Evolutionary conservation across 2,329 filamentous ascomycete species (phyloP), one percentile per base, ranked within the genome.

Genomic region (Claviceps spartinae): DNA sequence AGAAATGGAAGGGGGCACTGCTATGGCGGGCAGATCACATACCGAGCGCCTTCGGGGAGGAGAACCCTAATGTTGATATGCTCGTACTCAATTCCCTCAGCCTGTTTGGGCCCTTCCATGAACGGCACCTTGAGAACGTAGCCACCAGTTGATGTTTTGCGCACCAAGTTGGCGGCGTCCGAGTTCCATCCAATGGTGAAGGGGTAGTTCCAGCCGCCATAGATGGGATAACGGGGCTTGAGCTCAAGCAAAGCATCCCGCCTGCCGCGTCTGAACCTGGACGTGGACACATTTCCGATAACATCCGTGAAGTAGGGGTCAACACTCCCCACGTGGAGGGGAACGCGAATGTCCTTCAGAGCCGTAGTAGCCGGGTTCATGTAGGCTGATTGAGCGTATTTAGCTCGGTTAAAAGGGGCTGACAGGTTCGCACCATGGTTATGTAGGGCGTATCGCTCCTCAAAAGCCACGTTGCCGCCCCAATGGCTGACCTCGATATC

Each of bases 131-230:
- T 94, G 54, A 98, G 77, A 9, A 95, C 77, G 62, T 88, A 95
- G n/a, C 81, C 78, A 54, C 88, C 81, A 26, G 76, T 77, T 46
- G 74, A 71, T 43, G 78, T 74, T 59, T 74, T 79, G 61, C 88
- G 83, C 58, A 98, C 66, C 66, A 87, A 93, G 53, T 79, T 80
- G 61, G 81, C 81, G 30, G 94, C 76, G 58, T 95, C 82, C 50
- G 86, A 83, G 71, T 97, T 94, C 93, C 93, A 98, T 59, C 93
- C 93, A 53, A 97, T 83, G 54, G 86, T 88, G 74, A 97, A 98
- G 58, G 87, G 93, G 70, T 96, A 97, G 69, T 95, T 95, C 93
- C 93, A 98, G 55, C 88, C 89, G 54, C 93, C 93, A 62, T 96
- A 98, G 24, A 98, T 68, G n/a, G 93, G 93, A 68, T 95, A 98